phyloP scores from a whole-genome alignment of 2,329 filamentous ascomycete species.

The Parastagonospora avenae region DNA sequence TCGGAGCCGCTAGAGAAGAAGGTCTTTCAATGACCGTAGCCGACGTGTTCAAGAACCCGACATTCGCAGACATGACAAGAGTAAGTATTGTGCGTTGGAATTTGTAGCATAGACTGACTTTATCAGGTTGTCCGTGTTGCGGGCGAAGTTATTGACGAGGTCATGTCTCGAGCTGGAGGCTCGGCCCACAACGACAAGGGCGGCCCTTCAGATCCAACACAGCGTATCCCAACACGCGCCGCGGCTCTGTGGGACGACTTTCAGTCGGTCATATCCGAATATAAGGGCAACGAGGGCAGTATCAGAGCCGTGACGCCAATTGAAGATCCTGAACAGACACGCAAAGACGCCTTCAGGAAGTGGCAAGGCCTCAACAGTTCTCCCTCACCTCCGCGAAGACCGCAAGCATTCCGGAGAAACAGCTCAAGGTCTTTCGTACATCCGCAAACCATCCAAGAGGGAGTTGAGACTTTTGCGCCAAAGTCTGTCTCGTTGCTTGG shows the following conservation, averaged over 20 bases:
- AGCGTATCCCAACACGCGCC: conserved; percentile 22
- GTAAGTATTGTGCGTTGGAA: conserved; percentile 12
- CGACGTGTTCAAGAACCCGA: conserved; percentile 43
- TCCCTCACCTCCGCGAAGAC: conserved; percentile 6
- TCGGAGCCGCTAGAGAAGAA: conserved; percentile 40
- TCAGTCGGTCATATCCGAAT: conserved; percentile 37
- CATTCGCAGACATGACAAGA: conserved; percentile 40
- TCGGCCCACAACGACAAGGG: conserved; percentile 17
- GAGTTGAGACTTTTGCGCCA: conserved; percentile 13
- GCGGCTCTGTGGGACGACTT: conserved; percentile 36
- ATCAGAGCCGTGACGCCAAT: conserved; percentile 10
- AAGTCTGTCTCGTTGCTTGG: conserved; percentile 40
- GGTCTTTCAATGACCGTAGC: conserved; percentile 42
- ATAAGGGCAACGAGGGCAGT: conserved; percentile 19
- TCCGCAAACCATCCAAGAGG: conserved; percentile 36
- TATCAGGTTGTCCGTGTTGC: conserved; percentile 39
- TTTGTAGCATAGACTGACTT: conserved; percentile 8
- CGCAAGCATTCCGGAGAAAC: conserved; percentile 14
- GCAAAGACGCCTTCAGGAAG: conserved; percentile 29
- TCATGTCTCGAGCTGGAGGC: conserved; percentile 39
- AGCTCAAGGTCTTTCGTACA: conserved; percentile 20
- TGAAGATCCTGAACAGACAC: conserved; percentile 13
- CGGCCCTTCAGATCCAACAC: conserved; percentile 18
- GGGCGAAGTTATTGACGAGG: conserved; percentile 42
- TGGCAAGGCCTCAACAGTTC: conserved; percentile 28